These are phyloP conservation scores for Aspergillus sclerotioniger DNA, from an alignment of 495 filamentous ascomycete species.

Conservation along the genomic window DNA sequence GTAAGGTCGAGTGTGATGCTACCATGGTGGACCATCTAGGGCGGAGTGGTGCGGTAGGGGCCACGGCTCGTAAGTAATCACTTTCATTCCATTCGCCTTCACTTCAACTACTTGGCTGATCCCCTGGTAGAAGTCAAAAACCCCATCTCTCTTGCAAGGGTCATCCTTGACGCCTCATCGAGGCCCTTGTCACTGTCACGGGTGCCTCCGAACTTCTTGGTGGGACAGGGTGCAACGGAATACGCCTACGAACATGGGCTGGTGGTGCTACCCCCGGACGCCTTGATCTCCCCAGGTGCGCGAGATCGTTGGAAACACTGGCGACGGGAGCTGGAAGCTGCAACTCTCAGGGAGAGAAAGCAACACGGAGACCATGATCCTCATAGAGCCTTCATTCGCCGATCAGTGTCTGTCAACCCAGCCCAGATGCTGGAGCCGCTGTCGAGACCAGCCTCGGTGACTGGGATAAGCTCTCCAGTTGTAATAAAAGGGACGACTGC, in stretches of 20 bases:
- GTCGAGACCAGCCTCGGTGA: neutral
- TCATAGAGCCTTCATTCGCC: constrained; percentile 17
- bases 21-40: constrained; percentile 87
- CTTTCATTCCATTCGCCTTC: neutral
- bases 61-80: constrained; percentile 70
- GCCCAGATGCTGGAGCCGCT: constrained; percentile 17
- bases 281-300: constrained; percentile 70
- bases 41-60: constrained; percentile 88
- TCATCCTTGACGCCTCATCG: constrained; percentile 73
- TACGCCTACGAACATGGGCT: constrained; percentile 81
- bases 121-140: constrained; percentile 74
- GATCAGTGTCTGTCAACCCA: constrained; percentile 14
- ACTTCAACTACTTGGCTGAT: constrained; percentile 4
- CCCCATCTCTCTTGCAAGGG: constrained; percentile 81
- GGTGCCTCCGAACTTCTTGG: constrained; percentile 89
- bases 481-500: neutral
- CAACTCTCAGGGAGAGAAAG: constrained; percentile 32
- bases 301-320: constrained; percentile 72
- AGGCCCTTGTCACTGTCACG: constrained; percentile 73
- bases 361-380: constrained; percentile 20
- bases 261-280: constrained; percentile 64
- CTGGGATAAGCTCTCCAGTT: neutral
- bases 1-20: constrained; percentile 90
- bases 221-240: constrained; percentile 75
- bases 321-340: constrained; percentile 67